A percentile compares a stretch with the other conserved stretches of the same genome.
Conservation (phyloP, 495 filamentous ascomycete genomes). For the Hypoxylon trugodes region DNA sequence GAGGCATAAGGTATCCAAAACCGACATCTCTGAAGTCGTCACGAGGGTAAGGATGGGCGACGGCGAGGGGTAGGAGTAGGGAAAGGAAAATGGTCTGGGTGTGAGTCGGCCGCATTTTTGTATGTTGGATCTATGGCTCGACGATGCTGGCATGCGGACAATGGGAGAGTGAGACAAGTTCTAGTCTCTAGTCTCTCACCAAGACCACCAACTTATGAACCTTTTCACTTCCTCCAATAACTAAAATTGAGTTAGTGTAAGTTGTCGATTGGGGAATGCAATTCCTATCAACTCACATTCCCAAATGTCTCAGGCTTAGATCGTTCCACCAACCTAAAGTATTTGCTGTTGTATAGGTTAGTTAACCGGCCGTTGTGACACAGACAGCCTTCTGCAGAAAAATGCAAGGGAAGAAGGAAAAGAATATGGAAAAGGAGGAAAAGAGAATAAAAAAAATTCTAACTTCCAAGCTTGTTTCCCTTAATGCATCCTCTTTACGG, state of each 20-base stretch:
- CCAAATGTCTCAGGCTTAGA: constrained; percentile 25
- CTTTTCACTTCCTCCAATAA: constrained; percentile 25
- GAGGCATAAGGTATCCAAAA: constrained; percentile 51
- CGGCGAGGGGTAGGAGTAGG: constrained; percentile 47
- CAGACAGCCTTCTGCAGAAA: constrained; percentile 9
- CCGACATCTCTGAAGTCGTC: constrained; percentile 47
- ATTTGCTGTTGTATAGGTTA: constrained; percentile 12
- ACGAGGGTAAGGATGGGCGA: constrained; percentile 52
- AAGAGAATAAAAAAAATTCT: constrained; percentile 5
- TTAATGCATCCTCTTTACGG: constrained; percentile 43
- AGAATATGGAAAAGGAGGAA: constrained; percentile 17
- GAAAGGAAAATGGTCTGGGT: constrained; percentile 28
- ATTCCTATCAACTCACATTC: constrained; percentile 18
- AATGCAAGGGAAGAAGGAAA: constrained; percentile 2
- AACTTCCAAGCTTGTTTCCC: constrained; percentile 30
- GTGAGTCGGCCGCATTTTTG: constrained; percentile 38
- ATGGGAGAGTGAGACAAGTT: constrained; percentile 29
- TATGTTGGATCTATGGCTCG: constrained; percentile 22
- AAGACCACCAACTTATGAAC: constrained; percentile 10
- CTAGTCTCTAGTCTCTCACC: constrained; percentile 21
- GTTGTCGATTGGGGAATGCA: constrained; percentile 21
- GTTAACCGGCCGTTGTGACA: constrained; percentile 12
- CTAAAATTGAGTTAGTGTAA: constrained; percentile 20
- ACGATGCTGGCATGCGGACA: constrained; percentile 33
- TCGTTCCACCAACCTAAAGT: constrained; percentile 18